phyloP scores from a whole-genome alignment of 192 early-diverging fungal species.

The Allomyces macrogynus region DNA sequence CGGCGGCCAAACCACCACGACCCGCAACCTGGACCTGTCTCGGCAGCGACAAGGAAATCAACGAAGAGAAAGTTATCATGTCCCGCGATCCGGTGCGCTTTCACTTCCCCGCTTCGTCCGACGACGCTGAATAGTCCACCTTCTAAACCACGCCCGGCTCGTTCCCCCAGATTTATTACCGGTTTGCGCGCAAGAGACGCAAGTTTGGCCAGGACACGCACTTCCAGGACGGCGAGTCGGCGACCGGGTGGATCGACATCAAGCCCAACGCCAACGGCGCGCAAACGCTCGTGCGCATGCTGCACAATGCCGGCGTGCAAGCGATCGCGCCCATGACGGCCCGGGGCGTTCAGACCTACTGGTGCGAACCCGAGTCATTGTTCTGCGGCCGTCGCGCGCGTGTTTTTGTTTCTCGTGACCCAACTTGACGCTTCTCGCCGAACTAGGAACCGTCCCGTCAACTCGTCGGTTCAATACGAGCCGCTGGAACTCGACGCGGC shows the following conservation, averaged over 20 bases:
- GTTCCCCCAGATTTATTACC: neutral
- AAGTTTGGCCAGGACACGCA: neutral
- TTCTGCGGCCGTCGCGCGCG: neutral
- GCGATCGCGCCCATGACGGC: neutral
- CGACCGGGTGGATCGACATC: neutral
- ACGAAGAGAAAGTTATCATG: no score
- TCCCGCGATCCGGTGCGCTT: no score
- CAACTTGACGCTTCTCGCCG: no score
- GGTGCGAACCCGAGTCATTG: neutral
- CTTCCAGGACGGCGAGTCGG: neutral
- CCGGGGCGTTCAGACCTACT: no score
- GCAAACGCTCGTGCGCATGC: neutral
- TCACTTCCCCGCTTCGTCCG: no score
- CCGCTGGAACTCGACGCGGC: neutral
- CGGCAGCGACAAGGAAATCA: no score
- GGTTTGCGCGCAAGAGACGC: neutral
- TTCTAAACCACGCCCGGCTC: no score
- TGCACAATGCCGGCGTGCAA: neutral
- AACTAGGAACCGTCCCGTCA: conserved; percentile 13
- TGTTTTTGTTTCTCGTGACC: no score
- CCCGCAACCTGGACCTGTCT: no score
- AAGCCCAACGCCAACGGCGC: conserved; percentile 5
- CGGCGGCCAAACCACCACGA: no score
- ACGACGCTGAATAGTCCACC: no score
- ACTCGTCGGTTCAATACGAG: conserved; percentile 4